Base-by-base conservation (phyloP, 1,284 basidiomycete species). In the Xanthoconium separans region DNA sequence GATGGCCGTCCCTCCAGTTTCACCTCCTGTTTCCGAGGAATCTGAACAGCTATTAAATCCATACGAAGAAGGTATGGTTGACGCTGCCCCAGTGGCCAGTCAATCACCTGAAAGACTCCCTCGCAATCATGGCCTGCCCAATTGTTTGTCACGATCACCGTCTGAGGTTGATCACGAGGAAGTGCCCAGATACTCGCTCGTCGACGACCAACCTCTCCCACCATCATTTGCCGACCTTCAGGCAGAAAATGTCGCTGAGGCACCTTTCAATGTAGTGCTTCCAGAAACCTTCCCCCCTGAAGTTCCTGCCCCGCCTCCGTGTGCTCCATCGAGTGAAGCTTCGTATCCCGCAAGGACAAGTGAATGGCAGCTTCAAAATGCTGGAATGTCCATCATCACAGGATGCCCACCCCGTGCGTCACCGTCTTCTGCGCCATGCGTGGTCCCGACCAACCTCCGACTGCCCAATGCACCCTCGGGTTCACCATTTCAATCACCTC, bases 151-250 rank as follows among this genome's bases (percentile, higher is more conserved):
- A 18, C 40, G 47, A 34, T 33, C 33, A 45, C 36, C 37, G 24
- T 22, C 29, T n/a, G 65, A 53, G 4, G 29, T 30, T 30, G 15
- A 47, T 37, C 54, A 54, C 13, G 65, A 70, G 6, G 62, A 59
- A 1, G 50, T 56, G 30, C 68, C 68, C 10, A 45, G 44, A 41
- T 67, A 65, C 55, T 63, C 60, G 10, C 54, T 65, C 4, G 34
- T 66, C 20, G 61, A 69, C 27, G 58, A 70, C 6, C 49, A 62
- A 37, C 42, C 49, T 13, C 65, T 66, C 33, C 65, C 68, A 24
- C 63, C 68, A 29, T 53, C 64, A 3, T 66, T 68, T 27, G 57
- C 63, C 29, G 65, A 66, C 33, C 41, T 66, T 24, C 43, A 57
- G 2, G 15, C 30, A 20, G 41, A 42, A 16, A 41, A 37, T 43